Percentiles rank a stretch among this genome's conserved stretches.
Evolutionary conservation across 805 yeast genomes (phyloP).

Genomic region (Yarrowia sp.): DNA sequence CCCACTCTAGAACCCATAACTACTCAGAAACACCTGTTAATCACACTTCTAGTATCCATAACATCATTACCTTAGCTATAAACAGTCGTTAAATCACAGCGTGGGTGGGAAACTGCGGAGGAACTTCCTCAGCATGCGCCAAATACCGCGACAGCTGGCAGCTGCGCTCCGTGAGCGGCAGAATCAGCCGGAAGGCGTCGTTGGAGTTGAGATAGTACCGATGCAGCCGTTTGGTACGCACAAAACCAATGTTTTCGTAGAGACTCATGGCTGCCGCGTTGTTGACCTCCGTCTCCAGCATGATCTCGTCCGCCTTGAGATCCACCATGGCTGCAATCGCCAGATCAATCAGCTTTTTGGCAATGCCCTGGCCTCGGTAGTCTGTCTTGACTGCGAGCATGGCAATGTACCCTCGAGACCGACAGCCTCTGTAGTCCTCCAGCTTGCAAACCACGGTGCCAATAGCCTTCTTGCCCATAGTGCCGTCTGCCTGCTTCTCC

Average conservation of each 20-base stretch:
- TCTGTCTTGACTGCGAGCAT: constrained; percentile 83
- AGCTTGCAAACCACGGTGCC: constrained; percentile 85
- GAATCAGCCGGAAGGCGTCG: constrained; percentile 83
- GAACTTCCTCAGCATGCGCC: not conserved
- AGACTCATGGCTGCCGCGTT: constrained; percentile 67
- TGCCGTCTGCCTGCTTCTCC: constrained; percentile 24
- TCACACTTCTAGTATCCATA: too few relatives aligned
- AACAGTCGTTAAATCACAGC: not conserved
- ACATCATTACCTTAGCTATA: too few relatives aligned
- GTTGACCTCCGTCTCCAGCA: constrained; percentile 85
- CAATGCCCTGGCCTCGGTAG: constrained; percentile 78
- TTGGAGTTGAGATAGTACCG: constrained; percentile 88
- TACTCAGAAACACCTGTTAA: not conserved
- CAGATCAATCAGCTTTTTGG: constrained; percentile 62
- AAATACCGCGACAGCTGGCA: constrained; percentile 38
- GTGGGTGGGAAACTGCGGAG: not conserved
- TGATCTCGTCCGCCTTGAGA: constrained; percentile 79
- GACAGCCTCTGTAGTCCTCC: constrained; percentile 68
- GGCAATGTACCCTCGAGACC: constrained; percentile 89
- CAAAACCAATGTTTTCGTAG: constrained; percentile 74
- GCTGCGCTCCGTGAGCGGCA: constrained; percentile 70
- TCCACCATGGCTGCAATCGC: constrained; percentile 64
- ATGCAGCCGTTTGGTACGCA: constrained; percentile 70
- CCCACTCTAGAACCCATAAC: too few relatives aligned
- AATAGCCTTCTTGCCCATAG: constrained; percentile 37